phyloP scores from a whole-genome alignment of 139 green algal genomes.

The Chlamydomonas eustigma region DNA sequence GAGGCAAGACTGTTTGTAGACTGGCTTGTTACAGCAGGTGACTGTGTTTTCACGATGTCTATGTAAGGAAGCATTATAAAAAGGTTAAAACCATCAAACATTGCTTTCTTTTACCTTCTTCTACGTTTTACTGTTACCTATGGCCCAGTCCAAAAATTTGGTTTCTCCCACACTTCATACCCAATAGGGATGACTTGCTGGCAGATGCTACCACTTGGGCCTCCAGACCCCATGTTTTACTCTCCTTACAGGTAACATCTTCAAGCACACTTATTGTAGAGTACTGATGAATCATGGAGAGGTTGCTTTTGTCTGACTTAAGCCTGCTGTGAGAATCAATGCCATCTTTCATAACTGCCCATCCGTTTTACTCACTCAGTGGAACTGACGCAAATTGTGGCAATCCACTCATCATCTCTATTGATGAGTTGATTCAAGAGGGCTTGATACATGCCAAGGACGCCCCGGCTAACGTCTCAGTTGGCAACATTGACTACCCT shows the following conservation, averaged over 20 bases:
- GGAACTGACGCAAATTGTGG: slow-evolving; percentile 90
- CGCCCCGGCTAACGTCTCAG: slow-evolving; percentile 39
- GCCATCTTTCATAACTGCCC: too few species aligned
- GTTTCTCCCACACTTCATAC: too few species aligned
- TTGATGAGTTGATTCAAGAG: slow-evolving; percentile 78
- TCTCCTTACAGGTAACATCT: slow-evolving; percentile 80
- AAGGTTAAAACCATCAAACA: too few species aligned
- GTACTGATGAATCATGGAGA: too few species aligned
- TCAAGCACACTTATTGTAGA: too few species aligned
- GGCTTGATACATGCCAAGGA: slow-evolving; percentile 73
- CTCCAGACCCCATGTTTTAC: slow-evolving; percentile 87
- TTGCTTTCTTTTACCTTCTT: too few species aligned
- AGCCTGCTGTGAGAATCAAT: too few species aligned
- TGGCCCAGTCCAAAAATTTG: too few species aligned
- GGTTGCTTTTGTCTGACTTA: too few species aligned
- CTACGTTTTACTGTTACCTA: too few species aligned
- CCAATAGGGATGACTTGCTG: slow-evolving; percentile 14
- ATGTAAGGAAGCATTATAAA: too few species aligned
- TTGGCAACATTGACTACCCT: slow-evolving; percentile 41
- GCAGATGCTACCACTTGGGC: slow-evolving; percentile 93
- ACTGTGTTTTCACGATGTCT: too few species aligned
- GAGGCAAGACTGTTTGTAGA: slow-evolving; percentile 83
- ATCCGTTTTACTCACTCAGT: background rate
- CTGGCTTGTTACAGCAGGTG: slow-evolving; percentile 64
- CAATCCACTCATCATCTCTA: slow-evolving; percentile 84